phyloP scores from a whole-genome alignment of 2,329 filamentous ascomycete genomes.

The Diaporthe ilicicola region DNA sequence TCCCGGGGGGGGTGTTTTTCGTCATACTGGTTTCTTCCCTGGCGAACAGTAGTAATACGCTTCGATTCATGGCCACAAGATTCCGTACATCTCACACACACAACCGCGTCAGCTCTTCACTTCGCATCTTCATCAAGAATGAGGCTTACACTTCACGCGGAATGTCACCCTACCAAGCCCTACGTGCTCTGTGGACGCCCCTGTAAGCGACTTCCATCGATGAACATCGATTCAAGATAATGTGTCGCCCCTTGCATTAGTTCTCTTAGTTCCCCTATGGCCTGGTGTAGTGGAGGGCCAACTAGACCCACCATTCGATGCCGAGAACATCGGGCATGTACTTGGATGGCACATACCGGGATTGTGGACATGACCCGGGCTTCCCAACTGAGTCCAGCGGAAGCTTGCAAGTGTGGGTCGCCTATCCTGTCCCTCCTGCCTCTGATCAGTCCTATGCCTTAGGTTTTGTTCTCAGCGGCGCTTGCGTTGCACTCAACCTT shows the following conservation, averaged over 20 bases:
- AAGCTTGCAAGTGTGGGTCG: neutral
- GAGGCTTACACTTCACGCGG: neutral
- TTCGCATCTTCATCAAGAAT: neutral
- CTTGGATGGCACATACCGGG: neutral
- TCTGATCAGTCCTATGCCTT: neutral
- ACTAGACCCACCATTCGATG: neutral
- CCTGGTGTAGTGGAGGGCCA: slow-evolving; percentile 12
- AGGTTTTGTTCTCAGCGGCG: neutral
- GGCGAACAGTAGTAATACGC: neutral
- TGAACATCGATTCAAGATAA: neutral
- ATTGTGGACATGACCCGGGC: neutral
- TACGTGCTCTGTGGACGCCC: neutral
- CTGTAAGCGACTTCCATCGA: neutral
- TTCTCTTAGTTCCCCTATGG: neutral
- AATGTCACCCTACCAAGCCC: neutral
- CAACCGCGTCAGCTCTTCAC: neutral
- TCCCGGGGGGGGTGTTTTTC: too few relatives aligned
- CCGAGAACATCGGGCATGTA: neutral
- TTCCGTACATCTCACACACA: neutral
- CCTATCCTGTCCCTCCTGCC: neutral
- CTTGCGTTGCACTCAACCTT: slow-evolving; percentile 18
- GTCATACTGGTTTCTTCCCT: neutral
- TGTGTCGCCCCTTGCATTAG: slow-evolving; percentile 27
- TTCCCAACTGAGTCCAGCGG: slow-evolving; percentile 4
- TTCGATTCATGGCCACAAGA: neutral